These are phyloP conservation scores for Fusarium redolens DNA, from an alignment of 2,329 filamentous ascomycete species.

Conservation along the genomic window DNA sequence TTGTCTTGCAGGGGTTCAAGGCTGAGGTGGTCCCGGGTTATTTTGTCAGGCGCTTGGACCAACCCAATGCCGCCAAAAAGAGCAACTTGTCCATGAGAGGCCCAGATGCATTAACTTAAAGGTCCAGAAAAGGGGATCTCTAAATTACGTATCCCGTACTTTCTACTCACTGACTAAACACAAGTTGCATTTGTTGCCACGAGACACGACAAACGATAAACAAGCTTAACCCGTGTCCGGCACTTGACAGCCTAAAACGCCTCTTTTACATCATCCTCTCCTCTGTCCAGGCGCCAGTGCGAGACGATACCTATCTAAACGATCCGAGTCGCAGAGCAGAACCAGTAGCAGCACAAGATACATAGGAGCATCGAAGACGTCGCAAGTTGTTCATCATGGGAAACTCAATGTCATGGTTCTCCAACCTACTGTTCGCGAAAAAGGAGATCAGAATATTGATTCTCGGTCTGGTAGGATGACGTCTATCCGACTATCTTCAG, in stretches of 20 bases:
- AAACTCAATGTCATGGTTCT: slow-evolving; percentile 75
- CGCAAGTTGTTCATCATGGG: slow-evolving; percentile 63
- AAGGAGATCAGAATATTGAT: slow-evolving; percentile 99
- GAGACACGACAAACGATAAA: slow-evolving; percentile 37
- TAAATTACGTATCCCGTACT: slow-evolving; percentile 23
- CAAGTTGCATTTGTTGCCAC: slow-evolving; percentile 36
- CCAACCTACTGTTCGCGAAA: slow-evolving; percentile 84
- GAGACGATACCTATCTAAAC: slow-evolving; percentile 5
- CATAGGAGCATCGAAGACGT: slow-evolving; percentile 19
- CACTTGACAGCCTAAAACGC: slow-evolving; percentile 5
- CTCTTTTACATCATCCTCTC: slow-evolving; percentile 3
- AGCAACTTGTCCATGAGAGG: slow-evolving; percentile 45
- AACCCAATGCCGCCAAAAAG: slow-evolving; percentile 41
- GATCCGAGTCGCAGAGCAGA: slow-evolving; percentile 3
- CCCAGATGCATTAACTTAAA: slow-evolving; percentile 40
- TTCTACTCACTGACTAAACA: slow-evolving; percentile 34
- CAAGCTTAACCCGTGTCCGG: neutral
- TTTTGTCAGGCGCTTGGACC: slow-evolving; percentile 48
- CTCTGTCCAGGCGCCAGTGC: slow-evolving; percentile 8
- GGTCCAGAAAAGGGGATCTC: slow-evolving; percentile 48
- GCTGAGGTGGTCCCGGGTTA: slow-evolving; percentile 28
- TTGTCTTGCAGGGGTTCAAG: slow-evolving; percentile 6
- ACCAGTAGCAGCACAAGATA: slow-evolving; percentile 6
- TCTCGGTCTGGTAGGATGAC: slow-evolving; percentile 78
- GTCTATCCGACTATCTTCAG: slow-evolving; percentile 17